Percentiles rank a stretch among this genome's conserved stretches.
Conservation (phyloP, 495 filamentous ascomycete genomes). For the Acidomyces sp. region DNA sequence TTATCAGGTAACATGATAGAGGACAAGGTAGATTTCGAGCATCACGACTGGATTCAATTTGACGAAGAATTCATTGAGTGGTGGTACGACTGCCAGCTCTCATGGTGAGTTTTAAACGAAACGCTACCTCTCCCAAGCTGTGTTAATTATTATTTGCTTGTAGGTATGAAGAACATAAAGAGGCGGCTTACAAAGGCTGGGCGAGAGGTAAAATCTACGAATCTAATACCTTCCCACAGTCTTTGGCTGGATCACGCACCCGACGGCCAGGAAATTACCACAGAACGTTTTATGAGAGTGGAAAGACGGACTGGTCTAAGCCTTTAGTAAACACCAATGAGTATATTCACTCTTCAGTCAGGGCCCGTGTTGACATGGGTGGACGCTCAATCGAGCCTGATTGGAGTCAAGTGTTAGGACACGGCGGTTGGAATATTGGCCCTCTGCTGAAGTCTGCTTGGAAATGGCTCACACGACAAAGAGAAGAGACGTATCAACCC, state of each 20-base stretch:
- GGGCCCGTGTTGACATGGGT: constrained; percentile 39
- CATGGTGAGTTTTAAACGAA: too few species aligned
- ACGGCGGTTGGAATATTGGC: too few species aligned
- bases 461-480: neutral
- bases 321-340: constrained; percentile 48
- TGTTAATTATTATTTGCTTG: too few species aligned
- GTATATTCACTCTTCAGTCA: constrained; percentile 48
- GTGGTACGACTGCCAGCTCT: constrained; percentile 23
- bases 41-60: constrained; percentile 34
- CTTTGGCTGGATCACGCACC: constrained; percentile 35
- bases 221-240: constrained; percentile 35
- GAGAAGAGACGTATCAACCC: constrained; percentile 8
- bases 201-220: constrained; percentile 42
- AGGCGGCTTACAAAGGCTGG: constrained; percentile 45
- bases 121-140: too few species aligned
- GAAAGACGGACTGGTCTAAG: constrained; percentile 23
- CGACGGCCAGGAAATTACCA: constrained; percentile 47
- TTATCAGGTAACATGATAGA: constrained; percentile 11
- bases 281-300: constrained; percentile 39
- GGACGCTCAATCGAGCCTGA: constrained; percentile 40
- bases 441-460: constrained; percentile 1
- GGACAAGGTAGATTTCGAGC: constrained; percentile 22
- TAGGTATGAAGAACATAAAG: constrained; percentile 31
- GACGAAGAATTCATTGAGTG: constrained; percentile 38
- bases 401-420: constrained; percentile 4